These are phyloP conservation scores for Kazachstania psychrophila DNA, from an alignment of 805 yeast species.

Conservation along the genomic window DNA sequence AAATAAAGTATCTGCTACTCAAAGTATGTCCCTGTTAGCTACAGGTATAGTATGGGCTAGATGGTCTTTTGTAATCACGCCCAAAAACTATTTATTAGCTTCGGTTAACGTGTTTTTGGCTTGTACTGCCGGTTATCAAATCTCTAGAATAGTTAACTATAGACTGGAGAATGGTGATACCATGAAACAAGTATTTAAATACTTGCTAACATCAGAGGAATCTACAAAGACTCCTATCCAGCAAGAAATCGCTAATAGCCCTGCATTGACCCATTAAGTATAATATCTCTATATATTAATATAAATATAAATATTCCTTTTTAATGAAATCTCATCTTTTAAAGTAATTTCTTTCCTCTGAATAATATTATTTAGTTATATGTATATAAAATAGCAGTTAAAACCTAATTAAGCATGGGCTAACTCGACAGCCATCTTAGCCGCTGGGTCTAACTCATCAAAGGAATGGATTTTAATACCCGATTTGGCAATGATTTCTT, in stretches of 20 bases:
- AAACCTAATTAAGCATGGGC: conserved; percentile 28
- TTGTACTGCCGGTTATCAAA: conserved; percentile 78
- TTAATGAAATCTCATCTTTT: too few relatives aligned
- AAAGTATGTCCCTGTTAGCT: conserved; percentile 57
- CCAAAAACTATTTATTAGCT: conserved; percentile 79
- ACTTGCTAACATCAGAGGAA: conserved; percentile 34
- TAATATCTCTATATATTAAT: too few relatives aligned
- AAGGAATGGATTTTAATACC: conserved; percentile 89
- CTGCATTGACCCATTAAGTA: too few relatives aligned
- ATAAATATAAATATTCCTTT: too few relatives aligned
- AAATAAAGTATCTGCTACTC: conserved; percentile 78
- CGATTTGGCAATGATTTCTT: conserved; percentile 72
- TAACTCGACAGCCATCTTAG: conserved; percentile 83
- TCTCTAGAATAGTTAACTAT: conserved; percentile 59
- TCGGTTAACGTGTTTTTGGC: conserved; percentile 92
- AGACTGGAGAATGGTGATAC: conserved; percentile 59
- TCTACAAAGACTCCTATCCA: too few relatives aligned
- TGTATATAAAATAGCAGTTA: too few relatives aligned
- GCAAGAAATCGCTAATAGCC: too few relatives aligned
- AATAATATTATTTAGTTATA: too few relatives aligned
- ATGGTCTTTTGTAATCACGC: conserved; percentile 91
- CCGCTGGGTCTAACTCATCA: conserved; percentile 94
- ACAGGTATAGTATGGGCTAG: conserved; percentile 97
- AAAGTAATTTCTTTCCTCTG: too few relatives aligned
- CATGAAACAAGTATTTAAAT: conserved; percentile 43